Base-by-base conservation (phyloP, 306 rosid genomes). In the Sicyos baderoa region DNA sequence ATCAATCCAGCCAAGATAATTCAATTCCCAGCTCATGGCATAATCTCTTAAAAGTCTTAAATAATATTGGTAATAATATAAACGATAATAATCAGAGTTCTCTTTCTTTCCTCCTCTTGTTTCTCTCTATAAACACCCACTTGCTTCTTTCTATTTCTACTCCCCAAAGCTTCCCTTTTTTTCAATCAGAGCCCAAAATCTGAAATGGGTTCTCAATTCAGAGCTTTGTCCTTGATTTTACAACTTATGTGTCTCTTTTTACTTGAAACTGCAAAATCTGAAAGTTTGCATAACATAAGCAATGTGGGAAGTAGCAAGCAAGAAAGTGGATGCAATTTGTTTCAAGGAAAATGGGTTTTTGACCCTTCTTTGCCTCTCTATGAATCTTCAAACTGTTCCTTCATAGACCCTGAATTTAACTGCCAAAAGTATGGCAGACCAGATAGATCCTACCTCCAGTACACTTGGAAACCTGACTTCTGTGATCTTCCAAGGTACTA, bases 391-490 rank as follows among this genome's bases (percentile, higher is more conserved):
- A 73, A 14, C 22, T 73, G 76, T 51, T 61, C 76, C 37, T 59
- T 59, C 53, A 61, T 73, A 17, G 60, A 59, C 70, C 70, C 76
- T 32, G 70, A 73, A 37, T 73, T 73, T 52, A 73, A 61, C 21
- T 73, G 76, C 70, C 57, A 59, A 60, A 49, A 59, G 37, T 59
- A 60, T 52, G 76, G 76, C 37, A 64, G 76, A 18, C 76, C 76
- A 10, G 76, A 73, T 51, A 12, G 25, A 57, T 51, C 21, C 37
- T 73, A 73, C 54, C 70, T 73, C n/a, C 61, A 73, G 27, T 73
- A 73, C 56, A 73, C 35, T 3, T 73, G 76, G 76, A 49, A 73
- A 48, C 76, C 76, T 13, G 44, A 48, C 49, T n/a, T 47, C 40
- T 73, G 76, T 64, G 37, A 27, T 42, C 40, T 51, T 25, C 76